phyloP scores from a whole-genome alignment of 192 early-diverging fungal genomes.

The Pilaira anomala region DNA sequence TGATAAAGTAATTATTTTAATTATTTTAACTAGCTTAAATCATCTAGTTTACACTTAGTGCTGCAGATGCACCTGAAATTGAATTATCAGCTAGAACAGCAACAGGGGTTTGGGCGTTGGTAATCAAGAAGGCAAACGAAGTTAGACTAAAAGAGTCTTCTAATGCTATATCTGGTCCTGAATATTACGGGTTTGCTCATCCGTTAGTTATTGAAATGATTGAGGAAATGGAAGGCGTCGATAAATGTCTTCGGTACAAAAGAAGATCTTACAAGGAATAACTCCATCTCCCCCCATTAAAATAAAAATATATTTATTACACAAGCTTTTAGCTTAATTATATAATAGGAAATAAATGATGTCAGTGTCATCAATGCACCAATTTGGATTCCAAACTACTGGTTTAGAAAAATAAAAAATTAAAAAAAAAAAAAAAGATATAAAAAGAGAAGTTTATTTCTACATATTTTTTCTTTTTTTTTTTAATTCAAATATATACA shows the following conservation, averaged over 20 bases:
- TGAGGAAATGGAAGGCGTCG: constrained; percentile 70
- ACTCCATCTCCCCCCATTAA: neutral
- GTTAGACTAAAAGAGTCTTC: constrained; percentile 61
- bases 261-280: constrained; percentile 2
- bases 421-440: too few relatives aligned
- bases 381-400: neutral
- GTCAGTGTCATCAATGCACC: constrained; percentile 16
- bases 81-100: constrained; percentile 58
- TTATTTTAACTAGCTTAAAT: too few relatives aligned
- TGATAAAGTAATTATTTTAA: too few relatives aligned
- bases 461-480: neutral
- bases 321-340: neutral
- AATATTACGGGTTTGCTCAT: constrained; percentile 83
- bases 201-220: constrained; percentile 72
- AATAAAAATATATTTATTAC: neutral
- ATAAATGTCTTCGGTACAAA: constrained; percentile 57
- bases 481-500: neutral
- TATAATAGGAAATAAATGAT: constrained; percentile 4
- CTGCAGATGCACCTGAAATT: constrained; percentile 63
- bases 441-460: neutral
- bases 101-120: constrained; percentile 72
- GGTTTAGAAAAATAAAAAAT: too few relatives aligned
- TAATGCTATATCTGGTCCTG: constrained; percentile 74
- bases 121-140: constrained; percentile 68
- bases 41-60: constrained; percentile 58